Conservation (phyloP, 306 rosid genomes). For the Quercus wislizeni region DNA sequence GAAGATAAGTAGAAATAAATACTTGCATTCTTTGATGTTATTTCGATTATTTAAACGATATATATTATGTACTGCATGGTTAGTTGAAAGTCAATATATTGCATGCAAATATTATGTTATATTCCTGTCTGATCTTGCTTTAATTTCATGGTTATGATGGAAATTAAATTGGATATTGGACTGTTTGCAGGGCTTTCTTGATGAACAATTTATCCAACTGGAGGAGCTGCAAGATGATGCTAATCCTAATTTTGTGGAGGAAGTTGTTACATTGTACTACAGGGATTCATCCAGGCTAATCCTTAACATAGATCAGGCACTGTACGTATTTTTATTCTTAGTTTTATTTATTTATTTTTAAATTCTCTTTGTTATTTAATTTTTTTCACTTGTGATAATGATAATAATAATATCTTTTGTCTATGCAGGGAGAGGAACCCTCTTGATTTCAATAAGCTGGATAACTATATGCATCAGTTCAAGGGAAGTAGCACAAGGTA, state of each 20-base stretch:
- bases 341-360: not conserved
- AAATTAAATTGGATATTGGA: not conserved
- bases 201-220: conserved; percentile 83
- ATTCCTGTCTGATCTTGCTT: no score
- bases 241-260: conserved; percentile 91
- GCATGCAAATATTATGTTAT: no score
- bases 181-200: conserved; percentile 57
- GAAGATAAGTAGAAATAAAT: no score
- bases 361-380: not conserved
- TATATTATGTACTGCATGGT: no score
- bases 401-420: not conserved
- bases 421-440: conserved; percentile 57
- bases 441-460: conserved; percentile 68
- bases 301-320: conserved; percentile 63
- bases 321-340: conserved; percentile 36
- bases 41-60: no score
- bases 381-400: not conserved
- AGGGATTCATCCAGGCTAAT: conserved; percentile 71
- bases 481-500: conserved; percentile 97
- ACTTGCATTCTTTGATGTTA: no score
- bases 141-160: not conserved
- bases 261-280: conserved; percentile 71
- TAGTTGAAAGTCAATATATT: no score
- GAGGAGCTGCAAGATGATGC: conserved; percentile 88
- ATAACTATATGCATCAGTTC: conserved; percentile 76